A percentile compares a stretch with the other conserved stretches of the same genome.
phyloP scores from a whole-genome alignment of 2,329 filamentous ascomycete species.

The Fusarium tupiense region DNA sequence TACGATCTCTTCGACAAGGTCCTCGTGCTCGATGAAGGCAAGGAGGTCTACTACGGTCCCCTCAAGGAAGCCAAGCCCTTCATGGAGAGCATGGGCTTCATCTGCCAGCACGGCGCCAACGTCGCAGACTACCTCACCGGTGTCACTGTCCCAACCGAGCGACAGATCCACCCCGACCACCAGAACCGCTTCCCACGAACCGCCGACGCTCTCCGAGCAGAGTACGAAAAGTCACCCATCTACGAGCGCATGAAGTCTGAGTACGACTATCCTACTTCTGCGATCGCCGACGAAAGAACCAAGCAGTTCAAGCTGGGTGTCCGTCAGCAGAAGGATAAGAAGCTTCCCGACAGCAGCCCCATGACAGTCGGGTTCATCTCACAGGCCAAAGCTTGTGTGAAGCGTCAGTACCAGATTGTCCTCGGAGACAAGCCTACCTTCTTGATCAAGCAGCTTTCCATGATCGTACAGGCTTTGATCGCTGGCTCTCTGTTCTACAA shows the following conservation, averaged over 20 bases:
- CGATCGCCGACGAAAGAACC: slow-evolving; percentile 59
- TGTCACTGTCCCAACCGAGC: slow-evolving; percentile 73
- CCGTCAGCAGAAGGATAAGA: slow-evolving; percentile 63
- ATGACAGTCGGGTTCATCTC: slow-evolving; percentile 63
- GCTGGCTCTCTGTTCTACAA: slow-evolving; percentile 75
- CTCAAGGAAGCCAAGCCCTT: slow-evolving; percentile 67
- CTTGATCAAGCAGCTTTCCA: slow-evolving; percentile 68
- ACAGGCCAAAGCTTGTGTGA: slow-evolving; percentile 66
- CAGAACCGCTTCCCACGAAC: slow-evolving; percentile 57
- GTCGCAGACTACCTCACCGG: slow-evolving; percentile 73
- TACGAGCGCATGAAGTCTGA: slow-evolving; percentile 62
- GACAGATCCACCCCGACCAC: slow-evolving; percentile 62
- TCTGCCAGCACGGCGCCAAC: slow-evolving; percentile 70
- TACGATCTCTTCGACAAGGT: slow-evolving; percentile 78
- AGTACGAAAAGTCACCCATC: slow-evolving; percentile 64
- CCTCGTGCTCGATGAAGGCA: slow-evolving; percentile 72
- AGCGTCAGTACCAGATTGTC: slow-evolving; percentile 72
- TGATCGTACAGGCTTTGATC: slow-evolving; percentile 68
- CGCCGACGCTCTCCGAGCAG: slow-evolving; percentile 54
- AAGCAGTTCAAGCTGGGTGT: slow-evolving; percentile 64
- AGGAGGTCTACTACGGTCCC: slow-evolving; percentile 72
- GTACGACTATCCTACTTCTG: slow-evolving; percentile 64
- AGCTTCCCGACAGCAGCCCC: slow-evolving; percentile 62
- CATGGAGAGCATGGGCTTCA: slow-evolving; percentile 72
- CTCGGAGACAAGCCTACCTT: slow-evolving; percentile 73